These are phyloP conservation scores for Mucor piriformis DNA, from an alignment of 371 early-diverging fungal genomes.

Conservation along the genomic window DNA sequence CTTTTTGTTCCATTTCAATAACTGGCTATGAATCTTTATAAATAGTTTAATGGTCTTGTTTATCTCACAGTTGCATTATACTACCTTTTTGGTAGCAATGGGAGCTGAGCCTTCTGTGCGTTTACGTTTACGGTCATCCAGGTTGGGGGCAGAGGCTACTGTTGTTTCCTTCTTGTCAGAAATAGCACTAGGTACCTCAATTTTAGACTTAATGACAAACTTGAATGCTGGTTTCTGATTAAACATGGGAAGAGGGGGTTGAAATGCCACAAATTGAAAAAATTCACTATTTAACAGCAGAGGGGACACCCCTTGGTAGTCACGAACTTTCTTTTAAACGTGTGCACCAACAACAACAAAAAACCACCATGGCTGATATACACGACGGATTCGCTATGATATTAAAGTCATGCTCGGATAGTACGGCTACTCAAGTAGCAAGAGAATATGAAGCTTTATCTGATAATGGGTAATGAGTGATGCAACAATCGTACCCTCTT, in stretches of 20 bases:
- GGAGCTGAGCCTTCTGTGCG: conserved; percentile 27
- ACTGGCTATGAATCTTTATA: conserved; percentile 49
- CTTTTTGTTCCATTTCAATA: conserved; percentile 31
- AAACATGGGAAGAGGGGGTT: conserved; percentile 20
- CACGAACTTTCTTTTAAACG: not conserved
- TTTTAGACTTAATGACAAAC: conserved; percentile 45
- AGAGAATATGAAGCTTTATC: conserved; percentile 2
- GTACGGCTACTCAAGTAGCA: not conserved
- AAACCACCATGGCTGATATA: not conserved
- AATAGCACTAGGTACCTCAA: conserved; percentile 7
- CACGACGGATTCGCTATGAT: conserved; percentile 6
- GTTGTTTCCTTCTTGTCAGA: not conserved
- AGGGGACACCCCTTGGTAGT: not conserved
- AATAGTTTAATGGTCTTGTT: not conserved
- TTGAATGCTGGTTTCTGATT: conserved; percentile 37
- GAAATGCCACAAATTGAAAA: conserved; percentile 4
- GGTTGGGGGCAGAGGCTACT: not conserved
- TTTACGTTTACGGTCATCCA: conserved; percentile 43
- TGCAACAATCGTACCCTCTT: too few relatives aligned
- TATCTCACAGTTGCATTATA: too few relatives aligned
- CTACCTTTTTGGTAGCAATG: conserved; percentile 46
- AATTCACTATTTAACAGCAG: not conserved
- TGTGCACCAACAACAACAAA: too few relatives aligned
- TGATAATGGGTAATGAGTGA: not conserved
- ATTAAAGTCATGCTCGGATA: not conserved